Evolutionary conservation across 441 rosid species (phyloP).

Genomic region (Bruguiera hainesii): DNA sequence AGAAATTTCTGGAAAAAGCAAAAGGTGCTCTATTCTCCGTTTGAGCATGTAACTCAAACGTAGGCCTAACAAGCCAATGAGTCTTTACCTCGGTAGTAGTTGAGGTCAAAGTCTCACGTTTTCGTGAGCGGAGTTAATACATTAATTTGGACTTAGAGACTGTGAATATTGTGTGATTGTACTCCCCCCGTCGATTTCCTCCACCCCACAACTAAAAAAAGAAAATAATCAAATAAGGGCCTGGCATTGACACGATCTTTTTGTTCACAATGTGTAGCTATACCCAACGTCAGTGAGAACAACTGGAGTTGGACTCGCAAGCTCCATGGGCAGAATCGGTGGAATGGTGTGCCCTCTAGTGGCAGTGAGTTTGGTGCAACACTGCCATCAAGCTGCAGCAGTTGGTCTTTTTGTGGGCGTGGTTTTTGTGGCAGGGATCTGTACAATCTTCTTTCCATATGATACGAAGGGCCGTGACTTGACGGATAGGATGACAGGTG

Average conservation of each 20-base stretch:
- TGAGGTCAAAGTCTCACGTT: too few relatives aligned
- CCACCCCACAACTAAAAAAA: background rate
- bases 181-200: too few relatives aligned
- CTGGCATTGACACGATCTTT: background rate
- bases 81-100: too few relatives aligned
- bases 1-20: too few relatives aligned
- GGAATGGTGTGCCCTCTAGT: conserved; percentile 76
- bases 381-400: conserved; percentile 58
- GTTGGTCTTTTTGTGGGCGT: conserved; percentile 52
- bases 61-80: too few relatives aligned
- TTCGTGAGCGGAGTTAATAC: too few relatives aligned
- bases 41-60: too few relatives aligned
- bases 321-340: conserved; percentile 76
- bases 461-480: conserved; percentile 71
- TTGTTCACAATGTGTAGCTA: conserved; percentile 33
- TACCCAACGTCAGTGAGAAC: conserved; percentile 79
- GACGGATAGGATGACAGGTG: conserved; percentile 36
- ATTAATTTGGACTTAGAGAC: too few relatives aligned
- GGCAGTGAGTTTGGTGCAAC: conserved; percentile 71
- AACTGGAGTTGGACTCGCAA: conserved; percentile 70
- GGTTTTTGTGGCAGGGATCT: conserved; percentile 47
- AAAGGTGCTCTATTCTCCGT: too few relatives aligned
- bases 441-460: conserved; percentile 53
- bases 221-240: too few relatives aligned
- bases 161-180: too few relatives aligned